Conservation (phyloP, 768 basidiomycete genomes). For the Rubroboletus satanas region DNA sequence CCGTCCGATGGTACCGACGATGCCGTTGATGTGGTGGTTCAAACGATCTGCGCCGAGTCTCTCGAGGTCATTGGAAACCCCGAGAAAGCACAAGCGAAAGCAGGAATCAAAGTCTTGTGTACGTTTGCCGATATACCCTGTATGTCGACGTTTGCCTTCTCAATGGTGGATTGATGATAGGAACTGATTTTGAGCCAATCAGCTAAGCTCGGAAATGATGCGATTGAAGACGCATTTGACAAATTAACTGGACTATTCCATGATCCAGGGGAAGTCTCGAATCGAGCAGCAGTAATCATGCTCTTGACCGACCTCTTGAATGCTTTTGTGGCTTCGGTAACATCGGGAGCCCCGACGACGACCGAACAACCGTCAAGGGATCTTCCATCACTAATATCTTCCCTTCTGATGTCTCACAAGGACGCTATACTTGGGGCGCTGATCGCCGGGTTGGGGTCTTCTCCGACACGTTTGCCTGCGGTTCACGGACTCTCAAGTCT, state of each 20-base stretch:
- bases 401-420: constrained; percentile 57
- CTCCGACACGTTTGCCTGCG: constrained; percentile 53
- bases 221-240: constrained; percentile 63
- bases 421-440: constrained; percentile 71
- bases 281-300: constrained; percentile 61
- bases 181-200: constrained; percentile 6
- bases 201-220: constrained; percentile 71
- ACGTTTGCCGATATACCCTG: constrained; percentile 75
- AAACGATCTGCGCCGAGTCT: constrained; percentile 77
- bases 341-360: background rate
- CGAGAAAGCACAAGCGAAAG: constrained; percentile 88
- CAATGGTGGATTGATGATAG: background rate
- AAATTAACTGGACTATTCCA: constrained; percentile 76
- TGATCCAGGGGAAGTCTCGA: constrained; percentile 63
- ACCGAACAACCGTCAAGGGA: constrained; percentile 29
- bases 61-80: constrained; percentile 78
- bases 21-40: constrained; percentile 54
- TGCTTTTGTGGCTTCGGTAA: constrained; percentile 29
- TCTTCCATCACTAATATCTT: constrained; percentile 17
- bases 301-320: constrained; percentile 64
- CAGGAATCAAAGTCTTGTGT: constrained; percentile 81
- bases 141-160: constrained; percentile 37
- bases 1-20: constrained; percentile 35
- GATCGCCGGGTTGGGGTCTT: constrained; percentile 51
- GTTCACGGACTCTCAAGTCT: constrained; percentile 64